Evolutionary conservation across 78 protist species (phyloP).

Genomic region (Dictyostelium capitatum): DNA sequence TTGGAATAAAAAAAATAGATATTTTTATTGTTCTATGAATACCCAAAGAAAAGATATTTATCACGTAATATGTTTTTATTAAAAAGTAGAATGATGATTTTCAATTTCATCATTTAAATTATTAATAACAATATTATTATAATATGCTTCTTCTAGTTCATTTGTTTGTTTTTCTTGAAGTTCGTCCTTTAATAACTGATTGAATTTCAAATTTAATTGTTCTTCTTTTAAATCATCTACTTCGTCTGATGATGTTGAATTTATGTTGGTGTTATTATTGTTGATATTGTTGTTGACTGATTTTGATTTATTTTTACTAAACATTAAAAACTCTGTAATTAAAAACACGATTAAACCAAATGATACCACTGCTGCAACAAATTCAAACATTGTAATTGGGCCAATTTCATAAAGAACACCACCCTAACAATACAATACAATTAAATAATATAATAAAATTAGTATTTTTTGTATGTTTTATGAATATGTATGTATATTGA

Average conservation of each 20-base stretch:
- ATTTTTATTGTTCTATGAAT: too few species aligned
- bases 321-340: background rate
- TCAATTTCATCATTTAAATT: background rate
- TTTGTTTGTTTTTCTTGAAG: background rate
- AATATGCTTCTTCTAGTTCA: background rate
- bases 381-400: conserved; percentile 34
- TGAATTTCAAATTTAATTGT: background rate
- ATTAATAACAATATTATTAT: background rate
- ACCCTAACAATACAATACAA: too few species aligned
- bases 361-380: background rate
- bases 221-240: background rate
- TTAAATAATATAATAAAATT: too few species aligned
- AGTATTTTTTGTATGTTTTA: too few species aligned
- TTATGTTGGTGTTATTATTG: background rate
- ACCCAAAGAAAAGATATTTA: too few species aligned
- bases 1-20: too few species aligned
- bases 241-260: background rate
- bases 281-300: background rate
- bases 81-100: background rate
- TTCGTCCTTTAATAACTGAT: background rate
- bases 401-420: background rate
- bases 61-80: too few species aligned
- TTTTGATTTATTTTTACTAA: background rate
- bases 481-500: background rate
- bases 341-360: background rate